Evolutionary conservation across 805 yeast genomes (phyloP), one percentile per base, ranked within the genome.

Genomic region (Ogataea angusta): DNA sequence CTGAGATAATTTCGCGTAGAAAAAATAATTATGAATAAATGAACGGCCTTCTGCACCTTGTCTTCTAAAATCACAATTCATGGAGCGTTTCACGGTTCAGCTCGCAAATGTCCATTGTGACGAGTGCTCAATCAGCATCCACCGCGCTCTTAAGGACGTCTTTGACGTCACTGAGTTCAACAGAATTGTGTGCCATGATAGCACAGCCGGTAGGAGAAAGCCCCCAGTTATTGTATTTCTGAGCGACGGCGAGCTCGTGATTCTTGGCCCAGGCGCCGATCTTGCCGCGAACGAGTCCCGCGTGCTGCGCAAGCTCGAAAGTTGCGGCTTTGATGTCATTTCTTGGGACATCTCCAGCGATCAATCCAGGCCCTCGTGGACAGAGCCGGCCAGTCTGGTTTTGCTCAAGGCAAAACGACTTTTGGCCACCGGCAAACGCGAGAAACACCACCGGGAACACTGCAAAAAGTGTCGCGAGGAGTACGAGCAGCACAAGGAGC

Each of bases 71-170:
- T 24, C 26, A 9, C 12, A 3, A 6, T 14, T 14, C 10, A 57
- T 57, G 62, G 60, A 56, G 41, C 49, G 40, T 27, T 38, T 57
- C n/a, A 44, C 44, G 6, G 32, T 56, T 4, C 39, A 30, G 3
- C 48, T 78, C 27, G 64, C 62, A 3, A 79, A 80, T 46, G 65
- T 79, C 27, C 85, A 79, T 53, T 80, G 85, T 52, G 63, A 61
- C 3, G 73, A 72, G 27, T 80, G 85, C 51, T 73, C 69, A 44
- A 47, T 47, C 3, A 56, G 68, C 10, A 63, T 79, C 15, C 47
- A 49, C 13, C 39, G 48, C 6, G 44, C 59, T 1, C 42, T 75
- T 10, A 34, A 59, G 4, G 41, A 52, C 10, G 37, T 52, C 19
- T 57, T 58, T 38, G 31, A 38, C 24, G 40, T 47, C 18, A 41